Evolutionary conservation across 352 stramenopile genomes (phyloP), one percentile per base, ranked within the genome.

Genomic region (Pythium periplocum): DNA sequence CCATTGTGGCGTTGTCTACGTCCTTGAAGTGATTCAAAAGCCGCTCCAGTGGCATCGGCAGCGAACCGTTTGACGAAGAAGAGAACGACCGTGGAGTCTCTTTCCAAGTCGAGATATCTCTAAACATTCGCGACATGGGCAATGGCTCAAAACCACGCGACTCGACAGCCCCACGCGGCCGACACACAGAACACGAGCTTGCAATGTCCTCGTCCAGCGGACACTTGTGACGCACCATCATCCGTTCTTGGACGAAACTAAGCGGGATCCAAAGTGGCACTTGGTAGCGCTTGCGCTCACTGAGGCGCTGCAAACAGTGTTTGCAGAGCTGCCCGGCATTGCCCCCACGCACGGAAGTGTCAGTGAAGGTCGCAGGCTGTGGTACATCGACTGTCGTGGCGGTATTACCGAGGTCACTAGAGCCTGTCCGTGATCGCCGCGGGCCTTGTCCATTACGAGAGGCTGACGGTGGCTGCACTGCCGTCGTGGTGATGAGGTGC

Each of bases 241-340:
- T 89, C n/a, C 75, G 62, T 49, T 91, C 81, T 55, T 91, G 76
- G 26, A 91, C 81, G 46, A 91, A 91, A 48, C 78, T 89, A n/a
- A 91, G 61, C 34, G 81, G 81, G 43, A 89, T 91, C 81, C 81
- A 91, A 12, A 91, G 64, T 32, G 81, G 81, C 6, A 91, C 73
- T 2, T 84, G 70, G 50, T 89, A 89, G 32, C 82, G 84, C 50
- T 87, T 86, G 8, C 81, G 65, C 33, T 75, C 71, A 51, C 81
- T 64, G 46, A 78, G 62, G 4, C 78, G 72, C 42, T 83, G 73
- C 2, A 77, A 52, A 43, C 80, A 90, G 61, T 86, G 76, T 44
- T 86, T 87, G 57, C 80, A 90, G 32, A 87, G 54, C 38, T 71
- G 68, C 43, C 17, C 9, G 9, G 43, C 43, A 30, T 48, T 11